Conservation (phyloP, 2,329 filamentous ascomycete genomes). For the Monilinia laxa region DNA sequence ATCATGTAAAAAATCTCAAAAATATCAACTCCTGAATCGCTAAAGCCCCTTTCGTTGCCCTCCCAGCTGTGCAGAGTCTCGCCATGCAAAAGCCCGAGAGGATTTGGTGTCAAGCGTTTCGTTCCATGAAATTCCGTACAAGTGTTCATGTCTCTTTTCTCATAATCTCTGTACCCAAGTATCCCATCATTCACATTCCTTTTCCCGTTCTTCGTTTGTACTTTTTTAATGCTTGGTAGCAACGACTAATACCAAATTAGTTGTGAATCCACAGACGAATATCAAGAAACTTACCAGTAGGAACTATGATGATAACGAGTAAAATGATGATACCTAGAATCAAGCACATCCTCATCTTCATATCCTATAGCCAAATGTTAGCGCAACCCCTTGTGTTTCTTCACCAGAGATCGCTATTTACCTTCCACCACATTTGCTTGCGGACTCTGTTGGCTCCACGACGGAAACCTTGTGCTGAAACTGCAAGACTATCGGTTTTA, state of each 20-base stretch:
- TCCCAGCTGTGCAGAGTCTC: conserved; percentile 39
- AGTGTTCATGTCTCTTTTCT: conserved; percentile 27
- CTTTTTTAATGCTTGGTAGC: conserved; percentile 42
- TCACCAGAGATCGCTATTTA: neutral
- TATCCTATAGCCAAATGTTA: conserved; percentile 20
- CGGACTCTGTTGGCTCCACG: conserved; percentile 93
- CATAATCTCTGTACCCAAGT: conserved; percentile 23
- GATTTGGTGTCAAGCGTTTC: conserved; percentile 38
- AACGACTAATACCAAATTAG: conserved; percentile 44
- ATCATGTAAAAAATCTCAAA: conserved; percentile 40
- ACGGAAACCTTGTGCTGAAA: conserved; percentile 92
- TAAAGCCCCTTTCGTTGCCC: conserved; percentile 36
- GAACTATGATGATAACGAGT: conserved; percentile 90
- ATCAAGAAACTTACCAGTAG: conserved; percentile 66
- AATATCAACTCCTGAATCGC: conserved; percentile 41
- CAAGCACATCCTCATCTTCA: conserved; percentile 98
- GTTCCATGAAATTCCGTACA: conserved; percentile 22
- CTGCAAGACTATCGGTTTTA: conserved; percentile 91
- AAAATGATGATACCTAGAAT: conserved; percentile 88
- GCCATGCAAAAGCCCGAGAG: conserved; percentile 38
- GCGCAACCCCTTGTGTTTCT: neutral
- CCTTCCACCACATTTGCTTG: conserved; percentile 78
- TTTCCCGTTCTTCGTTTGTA: neutral
- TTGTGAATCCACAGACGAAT: neutral
- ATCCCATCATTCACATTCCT: conserved; percentile 13